A percentile compares a stretch with the other conserved stretches of the same genome.
phyloP scores from a whole-genome alignment of 345 rosid genomes.

The Eutrema heterophyllum region DNA sequence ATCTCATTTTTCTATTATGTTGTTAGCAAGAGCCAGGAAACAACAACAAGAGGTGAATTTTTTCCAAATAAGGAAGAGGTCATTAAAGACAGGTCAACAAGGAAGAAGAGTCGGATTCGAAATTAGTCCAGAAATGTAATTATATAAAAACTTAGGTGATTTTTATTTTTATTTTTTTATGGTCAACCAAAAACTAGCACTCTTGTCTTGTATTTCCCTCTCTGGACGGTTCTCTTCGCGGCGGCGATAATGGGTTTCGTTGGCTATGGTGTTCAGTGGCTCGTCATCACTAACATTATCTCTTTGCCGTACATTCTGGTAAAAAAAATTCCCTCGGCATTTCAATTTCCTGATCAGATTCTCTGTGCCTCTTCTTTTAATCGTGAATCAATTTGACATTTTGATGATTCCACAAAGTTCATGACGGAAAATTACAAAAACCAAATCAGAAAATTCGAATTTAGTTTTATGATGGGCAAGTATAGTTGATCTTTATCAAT shows the following conservation, averaged over 20 bases:
- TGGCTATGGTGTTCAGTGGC: slow-evolving; percentile 88
- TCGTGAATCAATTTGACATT: not conserved
- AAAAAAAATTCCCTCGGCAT: no score
- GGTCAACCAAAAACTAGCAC: no score
- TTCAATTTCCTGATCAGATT: not conserved
- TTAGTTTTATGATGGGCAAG: not conserved
- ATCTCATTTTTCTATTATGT: no score
- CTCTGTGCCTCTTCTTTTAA: not conserved
- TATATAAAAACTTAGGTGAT: no score
- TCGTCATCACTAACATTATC: slow-evolving; percentile 54
- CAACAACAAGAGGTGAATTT: no score
- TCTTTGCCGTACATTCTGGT: slow-evolving; percentile 80
- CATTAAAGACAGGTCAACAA: no score
- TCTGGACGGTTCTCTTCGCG: slow-evolving; percentile 69
- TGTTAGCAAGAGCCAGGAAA: no score
- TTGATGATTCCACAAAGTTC: not conserved
- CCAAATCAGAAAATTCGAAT: not conserved
- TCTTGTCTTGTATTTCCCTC: slow-evolving; percentile 68
- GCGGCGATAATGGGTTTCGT: slow-evolving; percentile 83
- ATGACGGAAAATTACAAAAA: not conserved
- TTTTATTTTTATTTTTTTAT: no score
- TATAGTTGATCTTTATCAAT: not conserved
- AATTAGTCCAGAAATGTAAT: no score
- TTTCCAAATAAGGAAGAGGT: no score
- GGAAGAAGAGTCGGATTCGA: no score